These are phyloP conservation scores for Ehretia macrophylla DNA, from an alignment of 257 asterid species.

Conservation along the genomic window DNA sequence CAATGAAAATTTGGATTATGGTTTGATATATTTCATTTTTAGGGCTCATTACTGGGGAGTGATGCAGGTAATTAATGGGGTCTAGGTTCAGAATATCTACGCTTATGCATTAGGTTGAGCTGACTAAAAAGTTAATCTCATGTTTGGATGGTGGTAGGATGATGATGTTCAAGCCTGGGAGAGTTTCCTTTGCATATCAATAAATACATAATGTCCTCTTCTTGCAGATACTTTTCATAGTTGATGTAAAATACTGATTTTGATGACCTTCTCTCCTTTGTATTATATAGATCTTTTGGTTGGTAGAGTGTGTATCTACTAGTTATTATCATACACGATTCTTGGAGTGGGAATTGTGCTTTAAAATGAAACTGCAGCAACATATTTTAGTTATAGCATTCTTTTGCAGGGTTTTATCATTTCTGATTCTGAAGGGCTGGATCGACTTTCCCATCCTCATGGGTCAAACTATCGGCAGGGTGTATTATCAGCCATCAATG, in stretches of 20 bases:
- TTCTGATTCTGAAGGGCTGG: slow-evolving; percentile 76
- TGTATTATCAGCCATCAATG: slow-evolving; percentile 55
- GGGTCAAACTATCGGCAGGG: slow-evolving; percentile 64
- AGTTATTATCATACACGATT: too few relatives aligned
- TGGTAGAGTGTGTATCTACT: too few relatives aligned
- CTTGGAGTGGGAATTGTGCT: background rate
- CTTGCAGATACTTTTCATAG: background rate
- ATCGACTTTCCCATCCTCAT: slow-evolving; percentile 64
- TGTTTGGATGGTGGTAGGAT: too few relatives aligned
- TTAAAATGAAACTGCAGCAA: background rate
- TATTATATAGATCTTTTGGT: too few relatives aligned
- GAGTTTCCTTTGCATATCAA: too few relatives aligned
- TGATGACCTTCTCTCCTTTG: too few relatives aligned
- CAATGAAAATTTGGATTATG: background rate
- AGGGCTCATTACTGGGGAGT: background rate
- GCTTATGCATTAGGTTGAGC: too few relatives aligned
- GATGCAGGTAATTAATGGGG: too few relatives aligned
- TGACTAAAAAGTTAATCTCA: too few relatives aligned
- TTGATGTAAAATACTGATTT: background rate
- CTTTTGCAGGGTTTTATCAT: slow-evolving; percentile 65
- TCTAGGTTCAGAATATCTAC: too few relatives aligned
- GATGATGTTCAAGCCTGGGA: too few relatives aligned
- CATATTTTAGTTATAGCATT: background rate
- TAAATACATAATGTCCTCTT: background rate
- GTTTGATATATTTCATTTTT: too few relatives aligned